Percentiles rank a stretch among this genome's conserved stretches.
phyloP scores from a whole-genome alignment of 208 protist species.

The Trypanosoma lewisi region DNA sequence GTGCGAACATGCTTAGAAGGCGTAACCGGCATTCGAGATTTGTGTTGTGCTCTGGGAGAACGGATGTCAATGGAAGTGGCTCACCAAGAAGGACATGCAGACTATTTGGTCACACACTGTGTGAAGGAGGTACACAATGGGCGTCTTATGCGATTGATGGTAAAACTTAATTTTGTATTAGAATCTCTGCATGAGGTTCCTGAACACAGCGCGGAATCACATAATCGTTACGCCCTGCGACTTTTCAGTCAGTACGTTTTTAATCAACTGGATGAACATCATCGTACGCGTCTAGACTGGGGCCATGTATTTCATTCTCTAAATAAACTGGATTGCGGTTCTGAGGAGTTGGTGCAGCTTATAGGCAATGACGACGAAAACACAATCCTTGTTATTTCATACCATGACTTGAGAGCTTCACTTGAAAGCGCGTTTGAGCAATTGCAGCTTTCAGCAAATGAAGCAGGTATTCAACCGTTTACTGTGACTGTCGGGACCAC shows the following conservation, averaged over 20 bases:
- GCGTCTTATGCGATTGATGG: conserved; percentile 93
- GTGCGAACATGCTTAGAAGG: conserved; percentile 76
- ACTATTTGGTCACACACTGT: conserved; percentile 90
- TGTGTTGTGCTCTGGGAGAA: conserved; percentile 78
- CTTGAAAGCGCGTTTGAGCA: conserved; percentile 86
- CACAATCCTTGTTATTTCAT: conserved; percentile 92
- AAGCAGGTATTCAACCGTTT: conserved; percentile 24
- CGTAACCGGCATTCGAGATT: conserved; percentile 51
- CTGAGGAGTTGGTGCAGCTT: conserved; percentile 92
- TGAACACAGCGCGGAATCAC: conserved; percentile 64
- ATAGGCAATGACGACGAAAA: conserved; percentile 88
- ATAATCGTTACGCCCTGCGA: conserved; percentile 80
- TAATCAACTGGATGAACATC: conserved; percentile 93
- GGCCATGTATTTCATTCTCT: conserved; percentile 94
- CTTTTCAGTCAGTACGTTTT: conserved; percentile 97
- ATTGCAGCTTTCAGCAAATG: conserved; percentile 48
- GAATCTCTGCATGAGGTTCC: conserved; percentile 84
- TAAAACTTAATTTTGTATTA: conserved; percentile 93
- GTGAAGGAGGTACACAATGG: conserved; percentile 95
- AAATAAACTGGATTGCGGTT: conserved; percentile 97
- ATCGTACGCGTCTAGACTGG: conserved; percentile 89
- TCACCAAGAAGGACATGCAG: conserved; percentile 83
- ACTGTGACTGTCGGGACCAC: conserved; percentile 24
- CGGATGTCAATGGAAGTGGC: conserved; percentile 88
- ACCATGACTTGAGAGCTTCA: conserved; percentile 91